A percentile compares a stretch with the other conserved stretches of the same genome.
These are phyloP conservation scores for Boletus rubropictus DNA, from an alignment of 768 basidiomycete species.

Conservation along the genomic window DNA sequence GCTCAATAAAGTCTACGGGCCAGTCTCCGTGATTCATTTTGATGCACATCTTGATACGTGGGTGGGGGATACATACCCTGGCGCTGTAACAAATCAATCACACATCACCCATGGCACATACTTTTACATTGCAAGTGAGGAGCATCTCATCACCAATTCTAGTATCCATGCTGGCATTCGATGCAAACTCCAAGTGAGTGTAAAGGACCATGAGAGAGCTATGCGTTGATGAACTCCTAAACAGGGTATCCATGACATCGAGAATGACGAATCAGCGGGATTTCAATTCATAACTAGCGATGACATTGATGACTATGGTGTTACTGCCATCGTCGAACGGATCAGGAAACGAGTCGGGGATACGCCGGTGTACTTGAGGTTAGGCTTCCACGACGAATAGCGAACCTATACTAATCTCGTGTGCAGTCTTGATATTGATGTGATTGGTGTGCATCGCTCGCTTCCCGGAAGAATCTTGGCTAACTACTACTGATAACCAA, in stretches of 20 bases:
- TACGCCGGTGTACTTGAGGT: constrained; percentile 71
- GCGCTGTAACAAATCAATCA: constrained; percentile 48
- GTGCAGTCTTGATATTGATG: constrained; percentile 71
- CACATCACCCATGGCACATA: constrained; percentile 82
- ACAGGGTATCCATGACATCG: constrained; percentile 34
- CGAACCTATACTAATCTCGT: neutral
- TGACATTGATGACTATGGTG: constrained; percentile 78
- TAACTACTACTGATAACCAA: constrained; percentile 20
- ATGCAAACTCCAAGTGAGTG: constrained; percentile 57
- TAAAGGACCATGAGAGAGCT: constrained; percentile 7
- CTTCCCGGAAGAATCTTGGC: neutral
- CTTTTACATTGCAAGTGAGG: constrained; percentile 73
- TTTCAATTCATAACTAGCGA: constrained; percentile 76
- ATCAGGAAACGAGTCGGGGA: constrained; percentile 70
- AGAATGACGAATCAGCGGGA: constrained; percentile 65
- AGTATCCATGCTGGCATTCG: constrained; percentile 84
- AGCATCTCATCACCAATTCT: constrained; percentile 67
- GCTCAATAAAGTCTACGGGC: constrained; percentile 73
- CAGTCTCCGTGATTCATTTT: constrained; percentile 79
- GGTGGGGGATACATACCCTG: constrained; percentile 31
- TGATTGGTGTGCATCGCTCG: constrained; percentile 47
- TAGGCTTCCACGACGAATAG: neutral
- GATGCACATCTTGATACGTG: constrained; percentile 72
- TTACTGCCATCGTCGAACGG: constrained; percentile 59
- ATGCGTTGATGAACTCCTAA: neutral